Base-by-base conservation (phyloP, 345 rosid species). In the Noccaea caerulescens region DNA sequence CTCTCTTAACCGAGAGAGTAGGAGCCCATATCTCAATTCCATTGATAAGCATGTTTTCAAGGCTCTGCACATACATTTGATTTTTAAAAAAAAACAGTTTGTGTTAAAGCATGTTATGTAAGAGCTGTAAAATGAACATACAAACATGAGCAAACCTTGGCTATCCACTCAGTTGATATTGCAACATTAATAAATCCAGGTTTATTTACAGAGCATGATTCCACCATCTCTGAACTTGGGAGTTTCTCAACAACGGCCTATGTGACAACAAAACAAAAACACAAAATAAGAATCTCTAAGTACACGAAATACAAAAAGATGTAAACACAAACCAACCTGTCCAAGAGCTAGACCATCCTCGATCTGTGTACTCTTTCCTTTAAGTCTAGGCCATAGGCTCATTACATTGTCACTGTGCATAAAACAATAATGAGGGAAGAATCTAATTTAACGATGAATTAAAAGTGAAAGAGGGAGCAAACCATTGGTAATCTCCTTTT, bases 11-110 rank as follows among this genome's bases (percentile, higher is more conserved):
- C 2, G 76, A 36, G 30, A 85, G 82, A 58, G 47, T 82, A 12
- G 96, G 96, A 1, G 96, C 85, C 91, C 90, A 89, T 57, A 84
- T 80, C 9, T 85, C 90, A 70, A 89, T 86, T n/a, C 96, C 98
- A 53, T 79, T 78, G 53, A 68, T 66, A 11, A 92, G 89, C 98
- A 92, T 89, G 72, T 75, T 84, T 64, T 85, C 86, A 76, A 89
- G 85, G 41, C 43, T 80, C 96, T 87, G 85, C 39, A 72, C 37
- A 7, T 34, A 5, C 37, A 25, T 25, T 25, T 25, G 27, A 25
- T 25, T 25, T 25, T 25, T 0, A 25, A 25, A 25, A 25, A 25
- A 25, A 25, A 25, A 25, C 27, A 25, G 27, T 25, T 25, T 25
- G 27, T 25, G 27, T 25, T 25, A 25, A 25, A 25, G 27, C 27